A percentile compares a stretch with the other conserved stretches of the same genome.
These are phyloP conservation scores for Fusarium mangiferae DNA, from an alignment of 2,329 filamentous ascomycete species.

Conservation along the genomic window DNA sequence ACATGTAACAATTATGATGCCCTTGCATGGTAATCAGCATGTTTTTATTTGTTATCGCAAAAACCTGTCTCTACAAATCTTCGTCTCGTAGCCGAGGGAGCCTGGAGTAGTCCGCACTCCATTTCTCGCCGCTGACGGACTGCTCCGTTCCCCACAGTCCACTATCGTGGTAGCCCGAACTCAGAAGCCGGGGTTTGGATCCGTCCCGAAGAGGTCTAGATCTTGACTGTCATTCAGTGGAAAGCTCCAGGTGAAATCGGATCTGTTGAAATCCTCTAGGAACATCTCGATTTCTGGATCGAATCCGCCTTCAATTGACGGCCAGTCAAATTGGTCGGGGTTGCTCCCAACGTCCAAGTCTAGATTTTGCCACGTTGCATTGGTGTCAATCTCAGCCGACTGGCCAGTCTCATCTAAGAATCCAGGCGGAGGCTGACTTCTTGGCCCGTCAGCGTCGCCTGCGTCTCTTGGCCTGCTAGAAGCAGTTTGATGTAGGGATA, in stretches of 20 bases:
- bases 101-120: neutral
- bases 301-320: neutral
- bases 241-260: conserved; percentile 26
- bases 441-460: fast-evolving
- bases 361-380: neutral
- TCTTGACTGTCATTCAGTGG: conserved; percentile 13
- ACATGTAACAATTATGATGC: fast-evolving
- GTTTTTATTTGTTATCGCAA: neutral
- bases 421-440: neutral
- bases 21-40: neutral
- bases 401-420: neutral
- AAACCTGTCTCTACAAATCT: neutral
- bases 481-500: fast-evolving
- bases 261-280: conserved; percentile 23
- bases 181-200: neutral
- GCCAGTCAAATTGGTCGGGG: neutral
- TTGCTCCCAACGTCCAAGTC: neutral
- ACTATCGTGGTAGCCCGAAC: neutral
- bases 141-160: neutral
- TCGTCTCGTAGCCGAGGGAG: neutral
- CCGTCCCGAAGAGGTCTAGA: neutral
- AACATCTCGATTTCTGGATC: conserved; percentile 34
- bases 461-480: neutral
- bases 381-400: neutral
- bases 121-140: neutral